Conservation (phyloP, 441 rosid genomes). For the Monsonia emarginata region DNA sequence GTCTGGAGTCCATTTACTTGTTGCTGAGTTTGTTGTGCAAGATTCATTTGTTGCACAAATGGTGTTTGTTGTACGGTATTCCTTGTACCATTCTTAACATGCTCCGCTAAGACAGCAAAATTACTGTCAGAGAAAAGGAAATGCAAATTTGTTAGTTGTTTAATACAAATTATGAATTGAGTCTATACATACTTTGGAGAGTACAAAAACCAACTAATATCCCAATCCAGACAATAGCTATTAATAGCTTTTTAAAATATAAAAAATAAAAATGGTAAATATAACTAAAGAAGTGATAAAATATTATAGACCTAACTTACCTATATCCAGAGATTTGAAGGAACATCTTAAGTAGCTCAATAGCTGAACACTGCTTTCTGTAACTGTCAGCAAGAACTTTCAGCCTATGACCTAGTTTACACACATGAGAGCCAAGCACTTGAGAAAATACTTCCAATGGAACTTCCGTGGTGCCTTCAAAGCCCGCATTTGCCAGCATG, state of each 20-base stretch:
- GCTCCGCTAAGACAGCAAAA: conserved; percentile 54
- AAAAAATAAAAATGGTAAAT: neutral
- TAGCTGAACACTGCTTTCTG: conserved; percentile 66
- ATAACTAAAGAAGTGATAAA: conserved; percentile 1
- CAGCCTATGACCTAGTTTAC: conserved; percentile 56
- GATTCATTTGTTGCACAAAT: neutral
- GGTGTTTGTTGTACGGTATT: conserved; percentile 7
- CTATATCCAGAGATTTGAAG: conserved; percentile 56
- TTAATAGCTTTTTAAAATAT: neutral
- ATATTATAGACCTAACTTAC: conserved; percentile 26
- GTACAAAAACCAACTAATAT: neutral
- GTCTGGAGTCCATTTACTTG: conserved; percentile 56
- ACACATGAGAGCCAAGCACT: conserved; percentile 49
- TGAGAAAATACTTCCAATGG: conserved; percentile 76
- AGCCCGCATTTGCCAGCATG: conserved; percentile 46
- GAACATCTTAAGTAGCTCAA: conserved; percentile 78
- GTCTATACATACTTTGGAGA: neutral
- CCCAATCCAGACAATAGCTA: neutral
- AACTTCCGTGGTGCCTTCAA: conserved; percentile 65
- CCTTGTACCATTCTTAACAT: conserved; percentile 59
- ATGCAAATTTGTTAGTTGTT: neutral
- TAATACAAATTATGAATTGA: neutral
- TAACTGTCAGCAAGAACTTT: conserved; percentile 73
- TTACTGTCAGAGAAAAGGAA: conserved; percentile 29
- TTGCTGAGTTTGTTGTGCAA: conserved; percentile 45